Evolutionary conservation across 2,329 filamentous ascomycete species (phyloP).

Genomic region (Ophiognomonia clavigignenti-juglandacearum): DNA sequence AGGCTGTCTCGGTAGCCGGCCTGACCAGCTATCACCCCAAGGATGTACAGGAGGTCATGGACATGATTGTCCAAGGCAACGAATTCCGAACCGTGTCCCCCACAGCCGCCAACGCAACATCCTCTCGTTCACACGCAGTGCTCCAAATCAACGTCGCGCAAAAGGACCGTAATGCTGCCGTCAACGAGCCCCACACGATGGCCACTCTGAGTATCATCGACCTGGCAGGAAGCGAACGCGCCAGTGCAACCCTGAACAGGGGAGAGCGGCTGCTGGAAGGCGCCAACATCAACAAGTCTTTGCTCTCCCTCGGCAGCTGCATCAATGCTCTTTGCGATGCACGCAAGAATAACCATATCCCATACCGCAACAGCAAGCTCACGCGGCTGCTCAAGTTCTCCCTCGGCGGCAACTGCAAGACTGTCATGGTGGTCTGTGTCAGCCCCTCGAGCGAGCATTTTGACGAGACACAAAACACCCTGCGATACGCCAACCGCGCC

Average conservation of each 20-base stretch:
- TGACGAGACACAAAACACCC: slow-evolving; percentile 95
- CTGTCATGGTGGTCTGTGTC: slow-evolving; percentile 99
- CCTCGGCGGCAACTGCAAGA: slow-evolving; percentile 95
- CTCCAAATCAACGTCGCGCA: slow-evolving; percentile 95
- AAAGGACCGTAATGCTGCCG: slow-evolving; percentile 86
- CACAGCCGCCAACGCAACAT: slow-evolving; percentile 95
- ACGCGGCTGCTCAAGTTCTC: slow-evolving; percentile 95
- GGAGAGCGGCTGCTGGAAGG: slow-evolving; percentile 88
- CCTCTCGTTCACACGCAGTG: slow-evolving; percentile 93
- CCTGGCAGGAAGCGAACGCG: slow-evolving; percentile 89
- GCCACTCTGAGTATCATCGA: slow-evolving; percentile 98
- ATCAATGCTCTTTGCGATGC: slow-evolving; percentile 97
- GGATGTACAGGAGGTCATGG: slow-evolving; percentile 96
- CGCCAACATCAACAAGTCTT: slow-evolving; percentile 98
- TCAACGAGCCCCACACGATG: slow-evolving; percentile 96
- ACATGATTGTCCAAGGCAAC: slow-evolving; percentile 96
- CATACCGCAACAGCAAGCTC: slow-evolving; percentile 96
- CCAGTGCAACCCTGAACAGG: slow-evolving; percentile 93
- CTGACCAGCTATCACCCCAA: slow-evolving; percentile 87
- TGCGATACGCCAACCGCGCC: slow-evolving; percentile 93
- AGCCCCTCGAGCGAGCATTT: slow-evolving; percentile 95
- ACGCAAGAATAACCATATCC: slow-evolving; percentile 86
- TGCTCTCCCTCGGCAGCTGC: slow-evolving; percentile 90
- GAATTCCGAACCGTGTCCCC: slow-evolving; percentile 93
- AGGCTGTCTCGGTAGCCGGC: slow-evolving; percentile 85